Evolutionary conservation across 2,329 filamentous ascomycete species (phyloP), one percentile per base, ranked within the genome.

Genomic region (Aspergillus sp.): DNA sequence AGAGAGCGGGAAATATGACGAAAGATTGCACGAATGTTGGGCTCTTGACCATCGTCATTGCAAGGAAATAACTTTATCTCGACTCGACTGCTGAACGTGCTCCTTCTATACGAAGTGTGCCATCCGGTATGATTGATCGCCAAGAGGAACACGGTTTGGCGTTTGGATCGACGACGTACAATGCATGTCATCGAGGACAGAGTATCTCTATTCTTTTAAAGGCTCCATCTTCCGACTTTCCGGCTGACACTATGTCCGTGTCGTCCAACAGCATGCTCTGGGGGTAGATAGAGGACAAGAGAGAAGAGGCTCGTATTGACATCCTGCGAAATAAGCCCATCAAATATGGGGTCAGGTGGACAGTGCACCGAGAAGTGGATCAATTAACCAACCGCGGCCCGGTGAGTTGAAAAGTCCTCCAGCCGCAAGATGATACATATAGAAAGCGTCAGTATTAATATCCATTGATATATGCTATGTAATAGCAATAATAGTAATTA

Each of bases 171-270:
- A 48, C 50, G 42, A 41, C 43, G 42, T 42, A 37, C 13, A 33
- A 44, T 53, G 51, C 51, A 53, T 51, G 51, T 53, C 51, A 53
- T 53, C 37, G 25, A 35, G 33, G 13, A 35, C 7, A 35, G 33
- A 12, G 25, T 30, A 30, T 30, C 25, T 27, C 32, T 35, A 35
- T 35, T 35, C n/a, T 35, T 7, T 12, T 30, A 30, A 30, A 30
- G 33, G 17, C 33, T 17, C 17, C 33, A 37, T 37, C 10, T 30
- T 30, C 25, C 25, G 25, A 30, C 10, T 30, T 30, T 10, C 25
- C 25, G 25, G 25, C 25, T 30, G 25, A 30, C 10, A 30, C 25
- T 30, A 30, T 30, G 25, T 30, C 9, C 25, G 7, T 30, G 25
- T 30, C 10, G 25, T 30, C 25, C 25, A 30, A 30, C 25, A 30